Evolutionary conservation across 768 basidiomycete genomes (phyloP), one percentile per base, ranked within the genome.

Genomic region (Russula sp.): DNA sequence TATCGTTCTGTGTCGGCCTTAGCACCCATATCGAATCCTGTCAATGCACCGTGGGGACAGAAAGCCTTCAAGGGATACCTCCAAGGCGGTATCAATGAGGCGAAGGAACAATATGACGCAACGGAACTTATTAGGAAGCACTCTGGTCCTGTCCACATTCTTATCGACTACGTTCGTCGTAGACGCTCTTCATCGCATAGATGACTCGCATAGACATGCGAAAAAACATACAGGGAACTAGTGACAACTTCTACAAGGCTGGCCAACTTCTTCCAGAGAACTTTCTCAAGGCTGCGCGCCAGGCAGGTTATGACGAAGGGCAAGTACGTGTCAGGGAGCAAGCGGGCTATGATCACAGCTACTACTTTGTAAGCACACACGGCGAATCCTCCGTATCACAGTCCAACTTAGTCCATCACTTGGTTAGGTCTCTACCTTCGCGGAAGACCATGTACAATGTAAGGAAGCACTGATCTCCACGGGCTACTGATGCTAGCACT

Each of bases 1-100:
- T 98, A 89, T 75, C 83, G 84, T 56, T 96, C 93, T 20, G 90
- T 83, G 7, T 95, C 93, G 7, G 96, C 93, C 0, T 98, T 98
- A 71, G 77, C 92, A 35, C 89, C 90, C 1, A 85, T 91, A 57
- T 78, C 86, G 54, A 98, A 98, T 74, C 94, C 96, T 0, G 85
- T 85, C 14, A 82, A 87, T 56, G 87, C 85, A 52, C 86, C 88
- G 2, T 98, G 96, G 96, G 96, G 96, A 25, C 78, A 86, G 70
- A 96, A 94, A 71, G 95, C 93, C 2, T 97, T 98, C 76, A 70
- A 68, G 3, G 91, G 92, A 16, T 98, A 96, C 75, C 81, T 98
- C 25, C 74, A 80, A 51, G 86, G 86, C 38, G 88, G 92, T 22
- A 65, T 85, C 48, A 79, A 85, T 60, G 93, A 97, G 74, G 96